A percentile compares a stretch with the other conserved stretches of the same genome.
Evolutionary conservation across 176 grass and related monocot species (phyloP).

Genomic region (Oropetium thomaeum): DNA sequence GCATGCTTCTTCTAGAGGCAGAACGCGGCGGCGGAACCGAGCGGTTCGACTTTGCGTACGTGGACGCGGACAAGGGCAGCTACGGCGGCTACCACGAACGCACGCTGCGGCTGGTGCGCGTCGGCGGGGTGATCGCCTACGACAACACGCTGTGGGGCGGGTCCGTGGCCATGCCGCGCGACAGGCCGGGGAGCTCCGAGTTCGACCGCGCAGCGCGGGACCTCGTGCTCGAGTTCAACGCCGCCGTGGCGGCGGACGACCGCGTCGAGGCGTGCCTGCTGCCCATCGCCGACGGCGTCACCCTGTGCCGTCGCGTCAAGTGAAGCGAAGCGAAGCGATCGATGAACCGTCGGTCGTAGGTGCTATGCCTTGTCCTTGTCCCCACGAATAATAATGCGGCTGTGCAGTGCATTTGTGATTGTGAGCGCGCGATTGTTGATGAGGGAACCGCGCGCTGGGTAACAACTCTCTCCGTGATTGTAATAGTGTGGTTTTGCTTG

Average conservation of each 20-base stretch:
- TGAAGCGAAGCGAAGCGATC: too few species aligned
- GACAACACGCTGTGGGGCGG: conserved; percentile 64
- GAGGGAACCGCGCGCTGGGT: too few species aligned
- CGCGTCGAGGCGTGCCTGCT: not conserved
- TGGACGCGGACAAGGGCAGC: not conserved
- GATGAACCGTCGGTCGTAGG: not conserved
- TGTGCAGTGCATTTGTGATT: too few species aligned
- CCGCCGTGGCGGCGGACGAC: not conserved
- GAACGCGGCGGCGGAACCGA: not conserved
- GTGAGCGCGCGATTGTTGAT: too few species aligned
- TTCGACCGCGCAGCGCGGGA: not conserved
- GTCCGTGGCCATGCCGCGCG: conserved; percentile 30
- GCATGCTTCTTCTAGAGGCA: not conserved
- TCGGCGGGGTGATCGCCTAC: conserved; percentile 46
- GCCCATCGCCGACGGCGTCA: not conserved
- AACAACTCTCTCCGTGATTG: too few species aligned
- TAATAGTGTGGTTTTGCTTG: too few species aligned
- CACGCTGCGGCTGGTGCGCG: conserved; percentile 19
- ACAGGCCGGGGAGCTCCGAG: conserved; percentile 9
- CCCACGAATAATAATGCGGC: too few species aligned
- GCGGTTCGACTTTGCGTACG: not conserved
- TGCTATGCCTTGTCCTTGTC: too few species aligned
- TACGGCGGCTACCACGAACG: conserved; percentile 33
- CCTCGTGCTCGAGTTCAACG: not conserved
- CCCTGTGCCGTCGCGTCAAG: not conserved